Evolutionary conservation across 352 stramenopile species (phyloP), one percentile per base, ranked within the genome.

Genomic region (Phytophthora sp.): DNA sequence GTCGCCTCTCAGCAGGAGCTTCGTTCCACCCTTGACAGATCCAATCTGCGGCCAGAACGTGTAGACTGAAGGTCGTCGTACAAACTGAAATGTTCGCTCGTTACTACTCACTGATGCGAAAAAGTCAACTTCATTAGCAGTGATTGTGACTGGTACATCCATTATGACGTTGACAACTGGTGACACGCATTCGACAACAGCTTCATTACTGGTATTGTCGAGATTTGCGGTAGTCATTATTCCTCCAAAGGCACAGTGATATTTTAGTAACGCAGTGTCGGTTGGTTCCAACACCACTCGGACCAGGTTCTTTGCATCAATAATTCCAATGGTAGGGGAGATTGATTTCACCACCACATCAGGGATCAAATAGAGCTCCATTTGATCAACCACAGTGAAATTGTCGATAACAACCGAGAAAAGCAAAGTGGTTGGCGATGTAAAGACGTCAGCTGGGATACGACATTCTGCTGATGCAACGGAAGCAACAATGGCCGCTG

Each of bases 41-140:
- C 77, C 77, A 6, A 79, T 13, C 13, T 60, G 47, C 12, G 79
- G 77, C 45, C 36, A 64, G 30, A 73, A 84, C 0, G 53, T 59
- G 4, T 63, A 67, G 0, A 79, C 51, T 26, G 39, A 66, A 4
- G 73, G 73, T 4, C 46, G 46, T 21, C 24, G 24, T 2, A 79
- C 15, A 47, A 79, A 77, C 0, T 24, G 57, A 31, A 83, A 82
- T 5, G 31, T 39, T 24, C 41, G 23, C 21, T 72, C 56, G 1
- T 42, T 27, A 26, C 23, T 27, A 16, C 27, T 45, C 6, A 13
- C 8, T 1, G 71, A 26, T 9, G 51, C 27, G 36, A 86, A 79
- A 41, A 72, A 86, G 24, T 82, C 76, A 23, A 79, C n/a, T n/a
- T 60, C 66, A 33, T 88, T 88, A 9, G 51, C 70, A 27, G 71